Evolutionary conservation across 2,329 filamentous ascomycete genomes (phyloP).

Genomic region (Mycosphaerella sp.): DNA sequence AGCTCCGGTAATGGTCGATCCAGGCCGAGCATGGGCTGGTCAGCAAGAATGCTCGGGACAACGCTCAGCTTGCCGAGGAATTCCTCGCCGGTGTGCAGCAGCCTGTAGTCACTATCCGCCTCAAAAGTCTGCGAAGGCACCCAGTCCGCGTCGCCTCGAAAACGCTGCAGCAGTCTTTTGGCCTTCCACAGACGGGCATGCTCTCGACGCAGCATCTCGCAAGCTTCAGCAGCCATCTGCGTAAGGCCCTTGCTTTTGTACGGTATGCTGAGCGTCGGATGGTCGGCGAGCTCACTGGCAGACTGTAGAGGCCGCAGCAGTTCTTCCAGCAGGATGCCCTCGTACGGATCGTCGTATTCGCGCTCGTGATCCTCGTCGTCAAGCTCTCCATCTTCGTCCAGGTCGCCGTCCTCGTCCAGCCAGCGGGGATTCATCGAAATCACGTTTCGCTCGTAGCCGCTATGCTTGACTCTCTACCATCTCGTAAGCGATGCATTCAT

Average conservation of each 20-base stretch:
- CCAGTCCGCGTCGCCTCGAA: slow-evolving; percentile 68
- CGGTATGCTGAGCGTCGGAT: slow-evolving; percentile 66
- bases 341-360: slow-evolving; percentile 64
- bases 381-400: slow-evolving; percentile 50
- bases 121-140: slow-evolving; percentile 51
- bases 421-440: slow-evolving; percentile 67
- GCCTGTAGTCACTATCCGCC: slow-evolving; percentile 43
- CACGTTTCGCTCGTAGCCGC: slow-evolving; percentile 64
- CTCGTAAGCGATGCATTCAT: background rate
- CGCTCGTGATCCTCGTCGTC: slow-evolving; percentile 56
- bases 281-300: slow-evolving; percentile 65
- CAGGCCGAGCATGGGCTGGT: slow-evolving; percentile 14
- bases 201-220: slow-evolving; percentile 67
- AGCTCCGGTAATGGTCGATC: slow-evolving; percentile 4
- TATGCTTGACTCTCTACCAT: slow-evolving; percentile 63
- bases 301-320: slow-evolving; percentile 69
- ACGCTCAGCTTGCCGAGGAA: slow-evolving; percentile 16
- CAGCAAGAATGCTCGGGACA: slow-evolving; percentile 21
- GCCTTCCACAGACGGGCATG: slow-evolving; percentile 66
- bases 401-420: slow-evolving; percentile 66
- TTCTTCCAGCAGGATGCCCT: slow-evolving; percentile 40
- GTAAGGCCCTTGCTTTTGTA: slow-evolving; percentile 68
- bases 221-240: slow-evolving; percentile 62
- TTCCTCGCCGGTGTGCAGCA: slow-evolving; percentile 21
- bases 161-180: slow-evolving; percentile 63